Base-by-base conservation (phyloP, 2,329 filamentous ascomycete genomes). In the Colletotrichum horii region DNA sequence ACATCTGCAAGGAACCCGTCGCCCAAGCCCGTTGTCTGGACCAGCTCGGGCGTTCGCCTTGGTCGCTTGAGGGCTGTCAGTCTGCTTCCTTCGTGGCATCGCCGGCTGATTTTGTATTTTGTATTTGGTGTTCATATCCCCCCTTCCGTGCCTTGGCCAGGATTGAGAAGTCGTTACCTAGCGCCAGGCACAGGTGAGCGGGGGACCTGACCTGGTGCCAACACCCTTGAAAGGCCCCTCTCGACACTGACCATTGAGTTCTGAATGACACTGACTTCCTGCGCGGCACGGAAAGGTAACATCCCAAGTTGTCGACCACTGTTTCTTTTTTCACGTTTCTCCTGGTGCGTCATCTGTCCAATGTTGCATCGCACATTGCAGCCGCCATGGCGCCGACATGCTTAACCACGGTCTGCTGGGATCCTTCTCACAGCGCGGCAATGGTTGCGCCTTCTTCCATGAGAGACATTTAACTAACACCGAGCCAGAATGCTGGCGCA, bases 1-100 rank as follows among this genome's bases (percentile, higher is more conserved):
- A 56, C 74, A 76, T 56, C 58, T 76, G 74, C 70, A 74, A 76
- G 74, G 64, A 74, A 76, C 74, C 74, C 65, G 58, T 58, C 61
- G 34, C 64, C 58, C 22, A 24, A 43, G 26, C 36, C 55, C 34
- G 19, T 28, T 34, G 56, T 56, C 65, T 56, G 66, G 55, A 43
- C 67, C 55, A 68, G 73, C 73, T 68, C 43, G 56, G 16, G 34
- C 64, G 64, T 34, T 68, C 65, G 62, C 55, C 62, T 32, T 62
- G 48, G 30, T 71, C 61, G n/a, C 48, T 43, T 68, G 28, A 30
- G 28, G 58, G 58, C 58, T 61, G 58, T 11, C 38, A 32, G 36
- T 36, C 38, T 52, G 34, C 55, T 48, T 75, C 52, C 56, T 66
- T 72, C 36, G 48, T 61, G 30, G 70, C 34, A 55, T 69, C 24